Base-by-base conservation (phyloP, 1,284 basidiomycete genomes). In the Cystobasidiaceae sp. region DNA sequence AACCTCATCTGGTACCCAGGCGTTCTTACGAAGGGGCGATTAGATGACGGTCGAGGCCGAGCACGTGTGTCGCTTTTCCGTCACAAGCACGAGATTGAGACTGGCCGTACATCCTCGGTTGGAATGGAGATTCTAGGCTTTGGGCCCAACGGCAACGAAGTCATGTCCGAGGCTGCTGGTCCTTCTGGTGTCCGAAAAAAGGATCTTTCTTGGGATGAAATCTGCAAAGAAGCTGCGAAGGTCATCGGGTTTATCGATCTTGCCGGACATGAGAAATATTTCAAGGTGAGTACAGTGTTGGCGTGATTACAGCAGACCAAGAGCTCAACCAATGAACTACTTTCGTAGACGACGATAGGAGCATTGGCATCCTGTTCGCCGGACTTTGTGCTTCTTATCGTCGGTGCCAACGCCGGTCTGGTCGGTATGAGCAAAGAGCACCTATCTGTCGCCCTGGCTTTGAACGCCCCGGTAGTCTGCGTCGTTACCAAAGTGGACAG, bases 21-120 rank as follows among this genome's bases (percentile, higher is more conserved):
- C 19, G 75, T 78, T 7, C 72, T 79, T 55, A 80, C 74, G 33
- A 76, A 78, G 85, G 92, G 93, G 44, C 84, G 85, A 1, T 80
- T 98, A 63, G 94, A 99, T 73, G 94, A 99, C 76, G 96, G 94
- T 11, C 81, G 96, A 76, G 94, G 94, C 0, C 86, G 87, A 66
- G 93, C 94, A 0, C 88, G 94, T 55, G 88, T 97, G 7, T 87
- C 88, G 2, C 80, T 98, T 6, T 97, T 97, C 79, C 82, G 94
- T 49, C 96, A 99, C 78, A 97, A 97, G 76, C 94, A 98, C 74
- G 94, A 99, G 77, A 81, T 97, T 68, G 94, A 98, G 79, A 92
- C 89, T 9, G 94, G 96, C 1, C 81, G 96, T 59, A 97, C 94
- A 0, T 92, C 89, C 30, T 91, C 88, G 67, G 90, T 97, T 33